phyloP scores from a whole-genome alignment of 768 basidiomycete species.

The Kockovaella imperatae region DNA sequence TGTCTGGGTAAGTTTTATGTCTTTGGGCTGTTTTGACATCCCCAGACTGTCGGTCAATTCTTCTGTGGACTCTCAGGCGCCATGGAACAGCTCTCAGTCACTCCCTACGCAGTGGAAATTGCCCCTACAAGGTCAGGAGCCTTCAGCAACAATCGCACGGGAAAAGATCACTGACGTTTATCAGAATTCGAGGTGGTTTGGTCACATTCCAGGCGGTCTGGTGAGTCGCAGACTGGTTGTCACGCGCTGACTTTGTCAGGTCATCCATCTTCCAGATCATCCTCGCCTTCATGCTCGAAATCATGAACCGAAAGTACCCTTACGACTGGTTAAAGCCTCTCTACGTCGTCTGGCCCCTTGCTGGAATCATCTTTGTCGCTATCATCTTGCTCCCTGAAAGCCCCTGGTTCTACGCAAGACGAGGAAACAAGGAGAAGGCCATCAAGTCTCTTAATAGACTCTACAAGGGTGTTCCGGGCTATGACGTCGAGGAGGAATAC shows the following conservation, averaged over 20 bases:
- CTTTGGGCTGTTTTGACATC: no score
- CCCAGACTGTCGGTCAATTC: background rate
- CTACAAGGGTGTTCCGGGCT: slow-evolving; percentile 6
- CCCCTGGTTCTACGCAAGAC: slow-evolving; percentile 1
- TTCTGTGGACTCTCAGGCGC: background rate
- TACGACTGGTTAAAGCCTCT: background rate
- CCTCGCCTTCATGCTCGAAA: background rate
- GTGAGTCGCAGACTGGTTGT: background rate
- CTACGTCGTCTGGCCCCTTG: slow-evolving; percentile 4
- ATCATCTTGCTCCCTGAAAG: slow-evolving; percentile 7
- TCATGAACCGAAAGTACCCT: background rate
- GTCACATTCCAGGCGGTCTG: background rate
- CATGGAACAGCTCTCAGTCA: background rate
- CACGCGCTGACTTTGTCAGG: background rate
- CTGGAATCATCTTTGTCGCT: slow-evolving; percentile 1
- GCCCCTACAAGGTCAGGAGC: background rate
- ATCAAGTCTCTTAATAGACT: background rate
- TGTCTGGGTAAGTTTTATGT: no score
- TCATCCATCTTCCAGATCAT: background rate
- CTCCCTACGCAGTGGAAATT: background rate
- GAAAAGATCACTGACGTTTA: no score
- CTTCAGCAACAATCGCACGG: no score
- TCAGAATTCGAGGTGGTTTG: background rate
- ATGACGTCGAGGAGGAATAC: slow-evolving; percentile 16
- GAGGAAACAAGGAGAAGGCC: slow-evolving; percentile 4